Percentiles rank a stretch among this genome's conserved stretches.
These are phyloP conservation scores for Penicillium samsonianum DNA, from an alignment of 495 filamentous ascomycete species.

Conservation along the genomic window DNA sequence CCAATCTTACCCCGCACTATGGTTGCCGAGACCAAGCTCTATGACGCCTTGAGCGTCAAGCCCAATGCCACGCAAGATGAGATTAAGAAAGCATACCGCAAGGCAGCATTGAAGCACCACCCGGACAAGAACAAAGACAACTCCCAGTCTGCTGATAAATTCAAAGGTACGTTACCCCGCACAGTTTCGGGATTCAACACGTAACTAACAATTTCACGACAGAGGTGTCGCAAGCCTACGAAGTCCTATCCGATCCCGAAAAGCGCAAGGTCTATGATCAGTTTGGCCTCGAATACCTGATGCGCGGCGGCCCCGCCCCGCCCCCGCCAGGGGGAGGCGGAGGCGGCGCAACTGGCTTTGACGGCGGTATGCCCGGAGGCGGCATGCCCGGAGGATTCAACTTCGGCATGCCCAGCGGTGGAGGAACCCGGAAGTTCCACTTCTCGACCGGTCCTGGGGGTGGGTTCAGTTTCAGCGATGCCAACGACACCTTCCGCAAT, in stretches of 20 bases:
- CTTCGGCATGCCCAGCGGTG: constrained; percentile 48
- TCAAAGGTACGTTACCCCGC: constrained; percentile 61
- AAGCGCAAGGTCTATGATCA: constrained; percentile 96
- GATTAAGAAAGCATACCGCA: constrained; percentile 97
- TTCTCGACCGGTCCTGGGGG: constrained; percentile 64
- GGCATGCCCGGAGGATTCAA: constrained; percentile 56
- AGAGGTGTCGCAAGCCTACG: constrained; percentile 94
- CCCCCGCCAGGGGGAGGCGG: constrained; percentile 53
- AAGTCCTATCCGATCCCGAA: constrained; percentile 95
- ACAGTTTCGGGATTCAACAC: not conserved
- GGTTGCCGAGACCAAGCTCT: constrained; percentile 86
- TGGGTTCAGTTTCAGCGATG: constrained; percentile 76
- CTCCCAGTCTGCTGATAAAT: constrained; percentile 78
- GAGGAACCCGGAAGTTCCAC: constrained; percentile 68
- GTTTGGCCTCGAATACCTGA: constrained; percentile 88
- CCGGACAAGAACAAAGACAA: constrained; percentile 98
- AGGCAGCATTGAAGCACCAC: constrained; percentile 87
- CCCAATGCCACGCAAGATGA: constrained; percentile 84
- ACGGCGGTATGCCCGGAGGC: constrained; percentile 58
- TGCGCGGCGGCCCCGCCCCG: constrained; percentile 79
- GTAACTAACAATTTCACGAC: constrained; percentile 18
- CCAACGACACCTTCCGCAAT: constrained; percentile 80
- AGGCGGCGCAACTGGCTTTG: constrained; percentile 51
- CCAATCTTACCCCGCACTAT: constrained; percentile 47
- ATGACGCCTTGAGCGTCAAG: constrained; percentile 74